phyloP scores from a whole-genome alignment of 495 filamentous ascomycete species.

The Penicillium antarcticum region DNA sequence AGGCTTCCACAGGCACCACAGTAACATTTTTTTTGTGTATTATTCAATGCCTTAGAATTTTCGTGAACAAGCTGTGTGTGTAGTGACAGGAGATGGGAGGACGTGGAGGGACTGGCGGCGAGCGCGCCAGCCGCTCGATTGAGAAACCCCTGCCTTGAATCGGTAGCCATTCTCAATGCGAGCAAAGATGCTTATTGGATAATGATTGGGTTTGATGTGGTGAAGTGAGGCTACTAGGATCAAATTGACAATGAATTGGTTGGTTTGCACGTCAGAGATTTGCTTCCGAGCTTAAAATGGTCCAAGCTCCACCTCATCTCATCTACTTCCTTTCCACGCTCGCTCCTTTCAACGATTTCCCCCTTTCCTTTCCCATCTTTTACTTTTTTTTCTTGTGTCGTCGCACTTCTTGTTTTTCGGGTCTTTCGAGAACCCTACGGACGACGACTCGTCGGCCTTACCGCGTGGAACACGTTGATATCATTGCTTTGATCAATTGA shows the following conservation, averaged over 20 bases:
- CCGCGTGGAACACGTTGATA: no score
- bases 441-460: no score
- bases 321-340: not conserved
- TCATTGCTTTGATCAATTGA: not conserved
- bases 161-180: conserved; percentile 28
- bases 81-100: conserved; percentile 43
- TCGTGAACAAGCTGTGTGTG: conserved; percentile 42
- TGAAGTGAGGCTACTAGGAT: no score
- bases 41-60: conserved; percentile 35
- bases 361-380: not conserved
- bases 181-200: not conserved
- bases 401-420: not conserved
- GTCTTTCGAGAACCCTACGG: no score
- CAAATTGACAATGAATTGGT: no score
- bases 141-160: conserved; percentile 32
- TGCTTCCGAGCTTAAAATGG: conserved; percentile 7
- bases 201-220: not conserved
- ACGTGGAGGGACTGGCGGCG: conserved; percentile 42
- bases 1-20: conserved; percentile 53
- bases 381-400: not conserved
- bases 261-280: conserved; percentile 2
- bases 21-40: conserved; percentile 34
- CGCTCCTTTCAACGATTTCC: not conserved
- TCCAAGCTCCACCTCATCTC: conserved; percentile 6
- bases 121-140: conserved; percentile 43